These are phyloP conservation scores for Ceratobasidium papillatum DNA, from an alignment of 1,284 basidiomycete species.

Conservation along the genomic window DNA sequence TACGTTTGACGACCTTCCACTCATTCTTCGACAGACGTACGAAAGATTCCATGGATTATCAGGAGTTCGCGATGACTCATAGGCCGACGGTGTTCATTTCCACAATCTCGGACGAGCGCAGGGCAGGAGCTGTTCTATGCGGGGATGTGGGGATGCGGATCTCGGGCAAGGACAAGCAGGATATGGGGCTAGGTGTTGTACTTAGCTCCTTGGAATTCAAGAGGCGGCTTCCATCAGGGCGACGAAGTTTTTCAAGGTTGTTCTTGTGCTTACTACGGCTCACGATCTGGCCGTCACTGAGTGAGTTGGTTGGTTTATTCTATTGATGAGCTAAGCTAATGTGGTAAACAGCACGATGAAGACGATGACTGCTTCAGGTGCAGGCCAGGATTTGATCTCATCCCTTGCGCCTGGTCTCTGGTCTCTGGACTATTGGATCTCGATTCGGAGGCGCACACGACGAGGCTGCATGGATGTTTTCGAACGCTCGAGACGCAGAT, in stretches of 20 bases:
- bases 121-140: conserved; percentile 98
- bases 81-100: conserved; percentile 99
- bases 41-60: conserved; percentile 99
- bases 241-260: conserved; percentile 99
- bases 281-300: conserved; percentile 96
- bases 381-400: conserved; percentile 98
- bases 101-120: conserved; percentile 98
- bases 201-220: conserved; percentile 98
- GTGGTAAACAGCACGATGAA: conserved; percentile 87
- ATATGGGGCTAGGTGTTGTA: conserved; percentile 97
- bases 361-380: conserved; percentile 98
- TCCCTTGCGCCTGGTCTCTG: conserved; percentile 94
- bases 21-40: conserved; percentile 85
- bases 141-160: conserved; percentile 99
- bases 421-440: conserved; percentile 96
- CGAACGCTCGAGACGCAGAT: conserved; percentile 87
- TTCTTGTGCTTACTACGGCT: conserved; percentile 97
- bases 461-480: conserved; percentile 97
- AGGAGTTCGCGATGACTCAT: conserved; percentile 96
- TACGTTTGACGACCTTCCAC: conserved; percentile 97
- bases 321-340: not conserved
- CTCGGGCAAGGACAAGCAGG: conserved; percentile 97
- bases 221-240: conserved; percentile 82
- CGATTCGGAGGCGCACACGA: conserved; percentile 99
- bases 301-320: too few relatives aligned